phyloP scores from a whole-genome alignment of 164 flowering plant species.

The Aristolochia californica region DNA sequence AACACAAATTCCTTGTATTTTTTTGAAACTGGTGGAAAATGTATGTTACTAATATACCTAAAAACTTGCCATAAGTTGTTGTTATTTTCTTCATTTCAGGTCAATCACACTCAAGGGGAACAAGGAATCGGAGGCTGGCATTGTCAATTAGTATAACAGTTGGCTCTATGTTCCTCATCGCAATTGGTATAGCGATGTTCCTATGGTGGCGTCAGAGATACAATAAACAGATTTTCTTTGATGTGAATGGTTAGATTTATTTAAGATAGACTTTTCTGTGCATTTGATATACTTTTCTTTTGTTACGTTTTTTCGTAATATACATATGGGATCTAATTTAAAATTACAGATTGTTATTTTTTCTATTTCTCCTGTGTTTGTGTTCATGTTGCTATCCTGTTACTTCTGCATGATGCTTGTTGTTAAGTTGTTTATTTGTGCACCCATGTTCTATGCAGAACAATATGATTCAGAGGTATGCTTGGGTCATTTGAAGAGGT shows the following conservation, averaged over 20 bases:
- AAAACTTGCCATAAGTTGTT: neutral
- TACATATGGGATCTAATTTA: neutral
- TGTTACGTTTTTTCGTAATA: neutral
- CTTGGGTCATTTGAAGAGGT: constrained; percentile 68
- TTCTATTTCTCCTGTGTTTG: no score
- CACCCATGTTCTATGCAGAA: constrained; percentile 31
- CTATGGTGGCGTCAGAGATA: constrained; percentile 78
- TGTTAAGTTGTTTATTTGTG: neutral
- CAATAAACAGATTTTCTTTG: constrained; percentile 79
- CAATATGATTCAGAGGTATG: constrained; percentile 71
- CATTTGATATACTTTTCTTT: neutral
- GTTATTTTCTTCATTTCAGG: constrained; percentile 22
- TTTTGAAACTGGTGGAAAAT: neutral
- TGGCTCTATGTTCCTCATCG: constrained; percentile 40
- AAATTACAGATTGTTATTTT: no score
- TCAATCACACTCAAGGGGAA: constrained; percentile 31
- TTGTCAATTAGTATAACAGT: constrained; percentile 54
- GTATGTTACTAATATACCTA: neutral
- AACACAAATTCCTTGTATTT: neutral
- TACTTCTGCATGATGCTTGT: neutral
- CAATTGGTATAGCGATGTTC: constrained; percentile 35
- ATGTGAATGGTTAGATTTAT: constrained; percentile 61
- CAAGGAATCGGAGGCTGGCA: constrained; percentile 33
- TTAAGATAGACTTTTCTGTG: neutral
- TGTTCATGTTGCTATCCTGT: neutral